phyloP scores from a whole-genome alignment of 768 basidiomycete genomes.

The Dacryopinax primogenitus region DNA sequence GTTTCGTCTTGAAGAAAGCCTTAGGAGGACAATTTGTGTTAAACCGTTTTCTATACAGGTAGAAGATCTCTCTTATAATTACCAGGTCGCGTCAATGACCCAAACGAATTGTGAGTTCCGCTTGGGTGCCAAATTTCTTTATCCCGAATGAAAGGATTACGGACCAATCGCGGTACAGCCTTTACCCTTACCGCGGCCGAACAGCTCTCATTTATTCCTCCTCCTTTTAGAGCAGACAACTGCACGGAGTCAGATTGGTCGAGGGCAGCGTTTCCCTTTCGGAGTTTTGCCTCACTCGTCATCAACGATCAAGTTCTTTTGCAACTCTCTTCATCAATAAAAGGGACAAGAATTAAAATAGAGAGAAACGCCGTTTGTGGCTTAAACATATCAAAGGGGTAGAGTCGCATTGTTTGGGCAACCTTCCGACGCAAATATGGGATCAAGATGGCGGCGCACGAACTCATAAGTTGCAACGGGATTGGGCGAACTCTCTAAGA shows the following conservation, averaged over 20 bases:
- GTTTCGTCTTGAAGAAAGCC: too few species aligned
- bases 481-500: neutral
- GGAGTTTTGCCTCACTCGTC: neutral
- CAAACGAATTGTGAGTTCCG: too few species aligned
- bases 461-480: neutral
- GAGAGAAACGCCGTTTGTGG: too few species aligned
- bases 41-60: too few species aligned
- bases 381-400: too few species aligned
- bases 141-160: neutral
- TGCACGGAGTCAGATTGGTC: neutral
- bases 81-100: too few species aligned
- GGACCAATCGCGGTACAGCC: neutral
- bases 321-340: too few species aligned
- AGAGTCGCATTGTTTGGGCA: neutral
- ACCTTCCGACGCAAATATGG: neutral
- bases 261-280: neutral
- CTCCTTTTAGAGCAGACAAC: neutral
- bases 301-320: too few species aligned
- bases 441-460: slow-evolving; percentile 1
- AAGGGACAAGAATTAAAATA: too few species aligned
- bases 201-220: neutral
- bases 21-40: too few species aligned
- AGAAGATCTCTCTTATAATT: too few species aligned
- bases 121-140: neutral
- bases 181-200: neutral